Percentiles rank a stretch among this genome's conserved stretches.
These are phyloP conservation scores for Fraxinus platypoda DNA, from an alignment of 305 asterid genomes.

Conservation along the genomic window DNA sequence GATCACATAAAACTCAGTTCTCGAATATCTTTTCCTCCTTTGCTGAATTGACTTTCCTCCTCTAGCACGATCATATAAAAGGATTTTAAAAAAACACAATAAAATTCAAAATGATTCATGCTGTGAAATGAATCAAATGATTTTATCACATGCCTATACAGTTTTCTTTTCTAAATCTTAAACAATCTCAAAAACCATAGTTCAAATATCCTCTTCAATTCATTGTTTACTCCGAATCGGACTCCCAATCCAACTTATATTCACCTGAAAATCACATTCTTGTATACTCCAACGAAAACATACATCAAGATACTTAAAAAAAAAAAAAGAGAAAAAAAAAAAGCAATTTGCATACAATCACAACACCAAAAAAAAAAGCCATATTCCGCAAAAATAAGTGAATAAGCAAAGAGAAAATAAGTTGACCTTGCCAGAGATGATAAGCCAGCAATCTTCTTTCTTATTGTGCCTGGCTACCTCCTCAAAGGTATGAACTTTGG, in stretches of 20 bases:
- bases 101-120: background rate
- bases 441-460: slow-evolving; percentile 62
- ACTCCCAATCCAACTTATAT: background rate
- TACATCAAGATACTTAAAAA: background rate
- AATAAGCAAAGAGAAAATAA: background rate
- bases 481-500: slow-evolving; percentile 37
- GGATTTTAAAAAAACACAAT: background rate
- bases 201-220: background rate
- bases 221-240: background rate
- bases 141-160: background rate
- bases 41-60: background rate
- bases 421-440: slow-evolving; percentile 56
- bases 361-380: background rate
- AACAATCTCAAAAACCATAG: background rate
- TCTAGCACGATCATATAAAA: background rate
- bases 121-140: background rate
- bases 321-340: background rate
- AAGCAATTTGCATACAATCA: background rate
- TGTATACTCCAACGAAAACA: background rate
- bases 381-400: background rate
- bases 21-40: background rate
- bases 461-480: slow-evolving; percentile 50
- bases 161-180: background rate
- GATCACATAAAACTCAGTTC: background rate
- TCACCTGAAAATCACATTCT: background rate